phyloP scores from a whole-genome alignment of 2,329 filamentous ascomycete genomes.

The Trichoderma sp. region DNA sequence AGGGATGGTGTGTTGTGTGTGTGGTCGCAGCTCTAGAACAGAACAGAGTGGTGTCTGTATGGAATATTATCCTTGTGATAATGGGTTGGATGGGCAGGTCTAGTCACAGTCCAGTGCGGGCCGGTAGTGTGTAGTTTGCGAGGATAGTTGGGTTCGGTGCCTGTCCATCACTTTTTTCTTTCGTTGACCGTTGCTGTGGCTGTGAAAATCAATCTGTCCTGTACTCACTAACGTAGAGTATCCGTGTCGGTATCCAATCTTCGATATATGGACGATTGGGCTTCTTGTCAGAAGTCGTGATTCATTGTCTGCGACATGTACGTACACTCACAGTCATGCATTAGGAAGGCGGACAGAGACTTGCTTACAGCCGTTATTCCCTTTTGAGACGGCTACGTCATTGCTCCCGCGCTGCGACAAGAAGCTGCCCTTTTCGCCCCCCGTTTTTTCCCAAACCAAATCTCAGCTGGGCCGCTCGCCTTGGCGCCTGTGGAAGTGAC shows the following conservation, averaged over 20 bases:
- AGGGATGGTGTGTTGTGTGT: neutral
- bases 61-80: neutral
- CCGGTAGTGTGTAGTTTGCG: neutral
- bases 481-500: neutral
- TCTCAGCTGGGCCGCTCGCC: slow-evolving; percentile 11
- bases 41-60: neutral
- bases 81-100: neutral
- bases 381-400: slow-evolving; percentile 7
- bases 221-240: neutral
- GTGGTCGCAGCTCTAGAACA: neutral
- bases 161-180: neutral
- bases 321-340: neutral
- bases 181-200: neutral
- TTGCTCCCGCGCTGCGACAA: neutral
- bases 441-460: neutral
- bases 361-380: slow-evolving; percentile 10
- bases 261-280: neutral
- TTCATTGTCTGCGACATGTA: neutral
- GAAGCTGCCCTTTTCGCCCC: slow-evolving; percentile 9
- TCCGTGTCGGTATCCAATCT: neutral
- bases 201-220: neutral
- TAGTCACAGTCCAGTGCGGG: neutral
- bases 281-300: neutral
- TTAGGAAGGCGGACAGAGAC: slow-evolving; percentile 1
- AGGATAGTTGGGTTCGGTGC: neutral